A percentile compares a stretch with the other conserved stretches of the same genome.
These are phyloP conservation scores for Coelastrella sp. DNA, from an alignment of 139 green algal species.

Conservation along the genomic window DNA sequence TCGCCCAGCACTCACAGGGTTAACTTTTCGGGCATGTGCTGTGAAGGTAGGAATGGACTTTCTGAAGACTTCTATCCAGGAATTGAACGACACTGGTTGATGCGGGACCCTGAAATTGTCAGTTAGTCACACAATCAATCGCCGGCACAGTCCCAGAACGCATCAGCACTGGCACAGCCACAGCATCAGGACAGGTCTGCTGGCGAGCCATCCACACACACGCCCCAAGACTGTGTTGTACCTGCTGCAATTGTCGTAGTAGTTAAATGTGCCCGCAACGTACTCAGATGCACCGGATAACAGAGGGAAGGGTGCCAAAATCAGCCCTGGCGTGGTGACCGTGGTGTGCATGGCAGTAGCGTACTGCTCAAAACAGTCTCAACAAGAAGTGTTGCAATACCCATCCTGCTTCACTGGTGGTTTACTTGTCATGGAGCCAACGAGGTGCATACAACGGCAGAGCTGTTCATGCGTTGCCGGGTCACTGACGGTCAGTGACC, in stretches of 20 bases:
- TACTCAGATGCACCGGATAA: background rate
- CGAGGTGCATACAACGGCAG: too few relatives aligned
- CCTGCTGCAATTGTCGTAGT: conserved; percentile 43
- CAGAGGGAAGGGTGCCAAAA: conserved; percentile 19
- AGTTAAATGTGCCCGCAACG: conserved; percentile 22
- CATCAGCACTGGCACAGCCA: too few relatives aligned
- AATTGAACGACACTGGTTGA: conserved; percentile 6
- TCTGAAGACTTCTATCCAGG: conserved; percentile 80
- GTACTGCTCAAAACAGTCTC: background rate
- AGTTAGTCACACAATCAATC: too few relatives aligned
- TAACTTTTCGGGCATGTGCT: background rate
- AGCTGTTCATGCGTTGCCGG: too few relatives aligned
- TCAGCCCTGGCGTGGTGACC: background rate
- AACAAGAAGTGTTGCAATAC: too few relatives aligned
- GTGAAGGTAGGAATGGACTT: conserved; percentile 68
- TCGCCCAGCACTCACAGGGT: background rate
- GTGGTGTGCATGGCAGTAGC: background rate
- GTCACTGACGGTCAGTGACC: too few relatives aligned
- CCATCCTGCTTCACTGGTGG: too few relatives aligned
- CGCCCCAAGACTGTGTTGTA: too few relatives aligned
- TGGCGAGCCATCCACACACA: background rate
- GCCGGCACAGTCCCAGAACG: too few relatives aligned
- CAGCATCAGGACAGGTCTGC: too few relatives aligned
- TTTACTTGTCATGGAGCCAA: too few relatives aligned
- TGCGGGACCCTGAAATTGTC: background rate